phyloP scores from a whole-genome alignment of 1,139 yeast genomes.

The Lodderomyces theae region DNA sequence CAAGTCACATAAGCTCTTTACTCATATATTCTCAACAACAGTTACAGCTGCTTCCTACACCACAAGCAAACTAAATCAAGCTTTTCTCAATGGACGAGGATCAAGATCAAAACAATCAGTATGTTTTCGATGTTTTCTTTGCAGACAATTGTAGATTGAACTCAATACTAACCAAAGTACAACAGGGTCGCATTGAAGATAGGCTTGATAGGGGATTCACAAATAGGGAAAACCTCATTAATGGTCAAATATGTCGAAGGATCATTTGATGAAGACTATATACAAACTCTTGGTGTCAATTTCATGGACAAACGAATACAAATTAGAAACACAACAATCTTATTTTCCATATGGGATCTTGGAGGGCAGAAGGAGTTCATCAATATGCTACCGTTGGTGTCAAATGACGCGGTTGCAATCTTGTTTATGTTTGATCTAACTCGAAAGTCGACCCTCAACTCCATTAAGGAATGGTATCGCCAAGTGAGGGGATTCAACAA shows the following conservation, averaged over 20 bases:
- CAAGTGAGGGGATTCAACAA: slow-evolving; percentile 90
- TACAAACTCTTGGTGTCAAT: slow-evolving; percentile 92
- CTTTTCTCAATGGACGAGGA: slow-evolving; percentile 1
- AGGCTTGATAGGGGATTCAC: slow-evolving; percentile 95
- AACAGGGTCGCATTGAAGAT: slow-evolving; percentile 75
- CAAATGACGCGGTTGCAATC: slow-evolving; percentile 91
- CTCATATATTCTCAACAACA: too few relatives aligned
- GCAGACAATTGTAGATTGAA: not conserved
- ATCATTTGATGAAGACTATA: slow-evolving; percentile 86
- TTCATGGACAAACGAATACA: slow-evolving; percentile 90
- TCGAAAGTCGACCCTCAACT: slow-evolving; percentile 78
- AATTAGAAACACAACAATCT: slow-evolving; percentile 83
- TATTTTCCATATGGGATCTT: slow-evolving; percentile 92
- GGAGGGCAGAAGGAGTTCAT: slow-evolving; percentile 97
- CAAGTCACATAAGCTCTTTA: too few relatives aligned
- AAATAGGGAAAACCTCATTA: slow-evolving; percentile 94
- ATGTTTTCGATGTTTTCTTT: slow-evolving; percentile 19
- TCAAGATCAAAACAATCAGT: slow-evolving; percentile 36
- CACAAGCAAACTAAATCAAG: not conserved
- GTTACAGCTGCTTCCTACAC: too few relatives aligned
- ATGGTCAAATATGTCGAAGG: slow-evolving; percentile 98
- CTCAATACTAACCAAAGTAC: slow-evolving; percentile 6
- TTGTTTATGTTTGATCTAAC: slow-evolving; percentile 91
- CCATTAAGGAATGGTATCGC: slow-evolving; percentile 92
- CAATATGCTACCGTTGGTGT: slow-evolving; percentile 92